Evolutionary conservation across 129 eudicot genomes (phyloP), one percentile per base, ranked within the genome.

Genomic region (Apium graveolens): DNA sequence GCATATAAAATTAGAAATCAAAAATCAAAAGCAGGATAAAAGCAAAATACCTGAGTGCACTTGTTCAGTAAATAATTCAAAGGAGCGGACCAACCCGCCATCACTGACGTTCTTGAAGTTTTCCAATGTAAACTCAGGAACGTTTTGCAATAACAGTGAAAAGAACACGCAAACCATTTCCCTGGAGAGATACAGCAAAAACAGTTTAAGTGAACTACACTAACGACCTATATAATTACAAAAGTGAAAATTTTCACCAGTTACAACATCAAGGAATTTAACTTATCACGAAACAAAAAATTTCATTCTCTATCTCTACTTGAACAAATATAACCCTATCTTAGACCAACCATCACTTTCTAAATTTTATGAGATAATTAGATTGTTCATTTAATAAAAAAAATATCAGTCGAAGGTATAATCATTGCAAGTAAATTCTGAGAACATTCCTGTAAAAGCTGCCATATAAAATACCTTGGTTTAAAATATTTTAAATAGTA

Each of bases 141-240:
- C 81, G 76, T 80, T 83, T 75, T 80, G 82, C 76, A 91, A 84
- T 51, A 86, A 60, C 62, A 86, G n/a, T 14, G 97, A 85, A 78
- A 95, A 88, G 74, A 95, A 87, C 44, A 75, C 90, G 32, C 96
- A 92, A 11, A 79, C 92, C 87, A 85, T 90, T 86, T 95, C 97
- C 89, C 98, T 95, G 91, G 74, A 68, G 66, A 44, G 27, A 43
- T 16, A 74, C 38, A 41, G 13, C 37, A 44, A 26, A 74, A 18
- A 24, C 27, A 17, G 27, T 12, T 44, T 74, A 74, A 49, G 46
- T 12, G 11, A 73, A 73, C 31, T n/a, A 39, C 3, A 2, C 34
- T 7, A 26, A 42, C 27, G 3, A 38, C 48, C 21, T 38, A 9
- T 39, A 70, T 70, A 38, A 70, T 39, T 14, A 35, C 2, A 18